Conservation (phyloP, 2,329 filamentous ascomycete genomes). For the Botryotinia narcissicola region DNA sequence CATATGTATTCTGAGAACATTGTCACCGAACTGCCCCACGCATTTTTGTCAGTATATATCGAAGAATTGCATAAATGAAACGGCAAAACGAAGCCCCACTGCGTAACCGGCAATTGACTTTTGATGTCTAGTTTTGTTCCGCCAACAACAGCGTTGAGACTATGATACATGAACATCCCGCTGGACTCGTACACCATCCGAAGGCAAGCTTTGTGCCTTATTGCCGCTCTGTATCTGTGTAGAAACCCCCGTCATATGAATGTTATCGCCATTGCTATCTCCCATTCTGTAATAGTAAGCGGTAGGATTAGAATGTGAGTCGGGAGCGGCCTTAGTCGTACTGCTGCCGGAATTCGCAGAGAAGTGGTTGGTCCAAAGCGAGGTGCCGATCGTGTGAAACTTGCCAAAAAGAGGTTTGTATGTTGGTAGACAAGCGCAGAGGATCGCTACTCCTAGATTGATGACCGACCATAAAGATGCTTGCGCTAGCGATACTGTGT, state of each 20-base stretch:
- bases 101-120: neutral
- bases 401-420: neutral
- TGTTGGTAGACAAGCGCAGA: neutral
- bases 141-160: neutral
- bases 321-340: neutral
- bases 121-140: neutral
- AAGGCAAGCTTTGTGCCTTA: neutral
- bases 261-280: neutral
- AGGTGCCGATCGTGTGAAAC: neutral
- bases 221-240: neutral
- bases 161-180: neutral
- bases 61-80: too few species aligned
- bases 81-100: neutral
- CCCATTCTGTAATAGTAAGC: neutral
- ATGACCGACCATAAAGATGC: conserved; percentile 1
- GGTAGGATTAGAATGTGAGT: neutral
- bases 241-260: neutral
- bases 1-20: too few species aligned
- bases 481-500: neutral
- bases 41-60: neutral
- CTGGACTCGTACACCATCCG: neutral
- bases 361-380: neutral
- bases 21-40: neutral
- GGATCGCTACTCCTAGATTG: neutral
- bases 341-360: neutral